phyloP scores from a whole-genome alignment of 2,329 filamentous ascomycete species.

The Hypoxylon rubiginosum region DNA sequence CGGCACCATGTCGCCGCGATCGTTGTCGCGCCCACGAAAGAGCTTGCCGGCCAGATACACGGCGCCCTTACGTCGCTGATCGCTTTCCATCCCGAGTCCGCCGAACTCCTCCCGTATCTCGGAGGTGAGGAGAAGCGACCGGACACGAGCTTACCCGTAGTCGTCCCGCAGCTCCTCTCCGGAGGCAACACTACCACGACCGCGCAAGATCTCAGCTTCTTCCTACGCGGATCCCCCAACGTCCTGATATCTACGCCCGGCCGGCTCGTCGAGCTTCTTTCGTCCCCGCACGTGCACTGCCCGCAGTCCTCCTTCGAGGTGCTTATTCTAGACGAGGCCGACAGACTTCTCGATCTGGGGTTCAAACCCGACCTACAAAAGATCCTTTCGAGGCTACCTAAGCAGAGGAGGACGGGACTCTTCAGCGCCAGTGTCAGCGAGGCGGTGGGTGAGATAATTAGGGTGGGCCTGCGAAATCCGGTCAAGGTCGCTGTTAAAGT shows the following conservation, averaged over 20 bases:
- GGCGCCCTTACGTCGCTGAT: conserved; percentile 82
- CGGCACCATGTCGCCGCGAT: conserved; percentile 92
- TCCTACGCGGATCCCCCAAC: conserved; percentile 87
- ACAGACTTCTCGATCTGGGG: conserved; percentile 90
- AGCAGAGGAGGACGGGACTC: conserved; percentile 91
- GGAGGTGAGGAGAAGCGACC: conserved; percentile 69
- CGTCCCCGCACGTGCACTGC: conserved; percentile 88
- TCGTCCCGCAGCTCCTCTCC: conserved; percentile 89
- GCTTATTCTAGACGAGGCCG: conserved; percentile 93
- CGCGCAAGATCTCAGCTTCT: conserved; percentile 87
- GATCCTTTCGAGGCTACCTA: conserved; percentile 86
- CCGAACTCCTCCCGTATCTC: conserved; percentile 70
- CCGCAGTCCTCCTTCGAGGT: conserved; percentile 91
- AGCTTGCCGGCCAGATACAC: conserved; percentile 92
- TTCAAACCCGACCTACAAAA: conserved; percentile 92
- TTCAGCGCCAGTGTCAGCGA: conserved; percentile 98
- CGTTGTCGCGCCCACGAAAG: conserved; percentile 91
- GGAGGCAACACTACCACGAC: conserved; percentile 82
- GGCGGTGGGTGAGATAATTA: conserved; percentile 91
- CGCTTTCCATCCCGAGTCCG: conserved; percentile 85
- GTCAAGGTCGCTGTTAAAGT: conserved; percentile 96
- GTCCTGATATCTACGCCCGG: conserved; percentile 92
- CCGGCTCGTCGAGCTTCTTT: conserved; percentile 86
- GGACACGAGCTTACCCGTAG: conserved; percentile 60
- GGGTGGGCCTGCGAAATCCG: conserved; percentile 91